Conservation (phyloP, 371 early-diverging fungal species). For the Mucor ambiguus region DNA sequence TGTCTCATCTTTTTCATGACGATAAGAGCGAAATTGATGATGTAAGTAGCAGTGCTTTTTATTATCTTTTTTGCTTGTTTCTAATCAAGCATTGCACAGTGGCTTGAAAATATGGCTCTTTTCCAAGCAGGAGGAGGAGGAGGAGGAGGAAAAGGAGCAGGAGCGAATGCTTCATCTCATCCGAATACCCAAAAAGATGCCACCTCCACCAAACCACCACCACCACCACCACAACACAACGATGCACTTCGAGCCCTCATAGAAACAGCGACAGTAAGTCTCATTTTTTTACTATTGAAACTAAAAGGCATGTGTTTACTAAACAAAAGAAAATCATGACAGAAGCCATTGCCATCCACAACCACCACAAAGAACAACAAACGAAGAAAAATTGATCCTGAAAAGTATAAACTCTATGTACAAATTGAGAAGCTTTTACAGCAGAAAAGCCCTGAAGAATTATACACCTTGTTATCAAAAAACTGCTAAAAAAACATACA, state of each 20-base stretch:
- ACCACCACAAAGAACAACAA: not conserved
- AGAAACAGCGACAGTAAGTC: not conserved
- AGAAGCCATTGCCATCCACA: not conserved
- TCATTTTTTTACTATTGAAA: not conserved
- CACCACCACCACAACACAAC: not conserved
- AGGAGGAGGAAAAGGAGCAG: not conserved
- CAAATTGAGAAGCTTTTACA: not conserved
- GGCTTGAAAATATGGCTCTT: constrained; percentile 13
- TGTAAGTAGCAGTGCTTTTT: constrained; percentile 4
- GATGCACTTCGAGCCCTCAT: not conserved
- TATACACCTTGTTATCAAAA: not conserved
- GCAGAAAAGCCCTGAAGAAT: not conserved
- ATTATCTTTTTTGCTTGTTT: not conserved
- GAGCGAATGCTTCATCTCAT: not conserved
- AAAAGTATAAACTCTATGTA: constrained; percentile 3
- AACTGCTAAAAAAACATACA: not conserved
- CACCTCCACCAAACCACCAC: not conserved
- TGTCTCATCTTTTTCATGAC: not conserved
- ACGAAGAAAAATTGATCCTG: not conserved
- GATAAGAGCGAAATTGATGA: constrained; percentile 15
- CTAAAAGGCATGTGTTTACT: not conserved
- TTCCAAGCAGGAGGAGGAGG: not conserved
- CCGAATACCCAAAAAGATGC: not conserved
- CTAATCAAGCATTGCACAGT: not conserved
- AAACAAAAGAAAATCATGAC: not conserved